Conservation (phyloP, 2,329 filamentous ascomycete species). For the Aspergillus pseudoviridinutans region DNA sequence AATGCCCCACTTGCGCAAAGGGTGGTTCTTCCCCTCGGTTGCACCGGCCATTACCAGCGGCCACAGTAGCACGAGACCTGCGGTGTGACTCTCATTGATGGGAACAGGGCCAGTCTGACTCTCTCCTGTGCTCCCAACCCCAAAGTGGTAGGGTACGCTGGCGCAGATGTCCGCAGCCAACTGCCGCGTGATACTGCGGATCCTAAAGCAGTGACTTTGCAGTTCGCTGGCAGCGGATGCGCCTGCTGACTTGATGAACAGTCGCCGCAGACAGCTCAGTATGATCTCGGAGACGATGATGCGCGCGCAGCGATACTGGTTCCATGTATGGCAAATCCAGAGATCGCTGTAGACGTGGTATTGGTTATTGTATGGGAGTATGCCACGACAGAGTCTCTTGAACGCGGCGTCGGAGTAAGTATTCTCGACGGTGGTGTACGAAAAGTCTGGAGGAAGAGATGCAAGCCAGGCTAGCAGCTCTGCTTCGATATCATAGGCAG, state of each 20-base stretch:
- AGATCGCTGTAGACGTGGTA: slow-evolving; percentile 56
- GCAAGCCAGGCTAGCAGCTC: slow-evolving; percentile 32
- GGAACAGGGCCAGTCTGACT: slow-evolving; percentile 8
- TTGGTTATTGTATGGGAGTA: slow-evolving; percentile 43
- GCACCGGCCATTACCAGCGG: slow-evolving; percentile 35
- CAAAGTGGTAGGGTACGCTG: slow-evolving; percentile 35
- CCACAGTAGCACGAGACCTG: slow-evolving; percentile 35
- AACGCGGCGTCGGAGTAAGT: slow-evolving; percentile 35
- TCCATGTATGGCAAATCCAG: slow-evolving; percentile 55
- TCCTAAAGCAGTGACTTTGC: slow-evolving; percentile 24
- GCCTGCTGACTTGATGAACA: slow-evolving; percentile 19
- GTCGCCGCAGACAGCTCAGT: slow-evolving; percentile 24
- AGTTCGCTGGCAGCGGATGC: slow-evolving; percentile 26
- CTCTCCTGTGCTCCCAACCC: slow-evolving; percentile 15
- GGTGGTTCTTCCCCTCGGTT: slow-evolving; percentile 24
- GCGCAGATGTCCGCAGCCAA: slow-evolving; percentile 36
- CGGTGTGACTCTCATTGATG: slow-evolving; percentile 26
- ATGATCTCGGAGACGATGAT: slow-evolving; percentile 52
- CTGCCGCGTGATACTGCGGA: slow-evolving; percentile 24
- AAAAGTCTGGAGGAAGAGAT: slow-evolving; percentile 23
- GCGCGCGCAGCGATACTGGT: slow-evolving; percentile 58
- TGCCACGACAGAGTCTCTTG: slow-evolving; percentile 19
- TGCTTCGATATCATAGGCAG: slow-evolving; percentile 30
- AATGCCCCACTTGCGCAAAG: slow-evolving; percentile 30
- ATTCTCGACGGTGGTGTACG: slow-evolving; percentile 23